Evolutionary conservation across 805 yeast species (phyloP), one percentile per base, ranked within the genome.

Genomic region (Isabelozyma gotoi): DNA sequence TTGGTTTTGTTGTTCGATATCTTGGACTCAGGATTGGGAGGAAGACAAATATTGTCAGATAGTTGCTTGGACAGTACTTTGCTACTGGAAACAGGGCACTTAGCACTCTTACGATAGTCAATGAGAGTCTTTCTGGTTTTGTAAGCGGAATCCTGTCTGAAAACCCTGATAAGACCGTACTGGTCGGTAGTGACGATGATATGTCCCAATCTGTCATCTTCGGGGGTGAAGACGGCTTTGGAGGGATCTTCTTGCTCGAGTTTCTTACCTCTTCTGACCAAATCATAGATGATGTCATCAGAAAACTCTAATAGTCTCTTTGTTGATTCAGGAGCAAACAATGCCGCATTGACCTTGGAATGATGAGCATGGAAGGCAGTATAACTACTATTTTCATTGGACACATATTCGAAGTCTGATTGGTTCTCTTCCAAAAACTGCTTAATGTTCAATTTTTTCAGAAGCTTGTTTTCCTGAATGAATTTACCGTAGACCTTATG

Each of bases 141-240:
- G 40, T 78, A 71, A 0, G 94, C 85, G 42, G 84, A 73, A 60
- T 90, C 97, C 44, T 88, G 84, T 56, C 97, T 73, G 59, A 86
- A 87, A 0, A 90, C 85, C 36, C 94, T 65, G 21, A 90, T 85
- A 2, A 74, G 51, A 0, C 97, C 97, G 17, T 70, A 63, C 43
- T 78, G 78, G 62, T 90, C 97, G 0, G 92, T 81, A 0, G 94
- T 83, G 2, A 90, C 82, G 12, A 89, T 78, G 36, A 89, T 82
- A 54, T 73, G 70, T 5, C 74, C 73, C 8, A 55, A 50, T 31
- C 12, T 16, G n/a, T 19, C n/a, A 20, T 10, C 19, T 19, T 39
- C 14, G n/a, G n/a, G n/a, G n/a, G n/a, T n/a, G n/a, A n/a, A n/a
- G n/a, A n/a, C n/a, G n/a, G n/a, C n/a, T n/a, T n/a, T n/a, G n/a